Evolutionary conservation across 139 green algal species (phyloP), one percentile per base, ranked within the genome.

Genomic region (Limnomonas spitsbergensis): DNA sequence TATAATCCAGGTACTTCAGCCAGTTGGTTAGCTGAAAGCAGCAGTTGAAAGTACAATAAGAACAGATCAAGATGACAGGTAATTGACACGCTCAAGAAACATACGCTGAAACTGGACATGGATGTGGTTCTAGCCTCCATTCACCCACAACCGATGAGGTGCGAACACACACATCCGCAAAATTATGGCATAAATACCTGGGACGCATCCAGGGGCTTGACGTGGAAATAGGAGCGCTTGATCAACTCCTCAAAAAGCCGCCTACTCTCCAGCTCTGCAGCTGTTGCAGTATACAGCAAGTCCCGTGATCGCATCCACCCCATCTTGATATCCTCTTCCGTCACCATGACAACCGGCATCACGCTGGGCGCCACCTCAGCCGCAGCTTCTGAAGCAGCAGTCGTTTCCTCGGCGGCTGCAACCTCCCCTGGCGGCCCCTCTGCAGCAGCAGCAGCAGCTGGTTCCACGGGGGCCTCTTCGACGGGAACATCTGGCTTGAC

Each of bases 201-300:
- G 4, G 78, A 75, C 1, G 79, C 73, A 74, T 95, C 90, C 53
- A 97, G 84, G 1, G 91, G 85, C 91, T 95, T 96, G 34, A 93
- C 81, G 67, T 97, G 93, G 84, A 94, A 97, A 73, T 95, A 97
- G 2, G 93, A 85, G 34, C 93, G 84, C 80, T 89, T 89, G 68
- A 74, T 74, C 3, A n/a, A 6, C 68, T 74, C 68, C 68, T 74
- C 68, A 47, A 39, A 74, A 3, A n/a, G 26, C 35, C 36, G 35
- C 35, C 34, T 74, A 32, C 36, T 42, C 4, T 42, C 34, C 3
- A 74, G 35, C 68, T 42, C 68, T n/a, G 34, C 68, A 4, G 24
- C 6, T 4, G 68, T 39, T 32, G 4, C 27, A 27, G 14, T 47
- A 32, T 53, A 47, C 34, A 42, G 4, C 35, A 6, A 26, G 6